phyloP scores from a whole-genome alignment of 2,329 filamentous ascomycete species.

The Aspergillus pseudonomiae region DNA sequence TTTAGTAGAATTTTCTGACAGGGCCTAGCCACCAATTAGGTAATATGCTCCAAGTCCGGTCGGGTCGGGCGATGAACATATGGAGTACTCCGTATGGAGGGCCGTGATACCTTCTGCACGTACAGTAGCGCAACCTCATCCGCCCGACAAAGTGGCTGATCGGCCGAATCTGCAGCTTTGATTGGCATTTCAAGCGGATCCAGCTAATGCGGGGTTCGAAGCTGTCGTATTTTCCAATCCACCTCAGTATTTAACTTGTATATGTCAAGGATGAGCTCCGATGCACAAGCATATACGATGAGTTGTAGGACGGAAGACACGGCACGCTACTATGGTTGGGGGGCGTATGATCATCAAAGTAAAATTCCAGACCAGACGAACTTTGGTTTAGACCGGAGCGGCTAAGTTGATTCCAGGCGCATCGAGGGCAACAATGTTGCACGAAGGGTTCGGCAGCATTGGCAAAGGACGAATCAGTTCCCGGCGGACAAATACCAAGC shows the following conservation, averaged over 20 bases:
- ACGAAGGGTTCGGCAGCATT: not conserved
- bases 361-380: not conserved
- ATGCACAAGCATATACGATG: not conserved
- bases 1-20: not conserved
- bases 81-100: not conserved
- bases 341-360: not conserved
- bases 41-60: not conserved
- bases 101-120: not conserved
- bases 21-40: not conserved
- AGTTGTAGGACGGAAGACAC: not conserved
- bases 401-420: not conserved
- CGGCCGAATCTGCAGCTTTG: not conserved
- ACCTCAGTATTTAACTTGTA: not conserved
- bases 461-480: slow-evolving; percentile 1
- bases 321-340: too few relatives aligned
- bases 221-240: not conserved
- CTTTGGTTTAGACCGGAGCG: not conserved
- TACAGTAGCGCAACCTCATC: not conserved
- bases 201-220: not conserved
- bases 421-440: not conserved
- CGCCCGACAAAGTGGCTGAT: slow-evolving; percentile 15
- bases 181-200: not conserved
- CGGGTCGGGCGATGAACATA: not conserved
- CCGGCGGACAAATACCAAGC: slow-evolving; percentile 11
- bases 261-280: not conserved